Evolutionary conservation across 345 rosid species (phyloP), one percentile per base, ranked within the genome.

Genomic region (Toxicodendron radicans): DNA sequence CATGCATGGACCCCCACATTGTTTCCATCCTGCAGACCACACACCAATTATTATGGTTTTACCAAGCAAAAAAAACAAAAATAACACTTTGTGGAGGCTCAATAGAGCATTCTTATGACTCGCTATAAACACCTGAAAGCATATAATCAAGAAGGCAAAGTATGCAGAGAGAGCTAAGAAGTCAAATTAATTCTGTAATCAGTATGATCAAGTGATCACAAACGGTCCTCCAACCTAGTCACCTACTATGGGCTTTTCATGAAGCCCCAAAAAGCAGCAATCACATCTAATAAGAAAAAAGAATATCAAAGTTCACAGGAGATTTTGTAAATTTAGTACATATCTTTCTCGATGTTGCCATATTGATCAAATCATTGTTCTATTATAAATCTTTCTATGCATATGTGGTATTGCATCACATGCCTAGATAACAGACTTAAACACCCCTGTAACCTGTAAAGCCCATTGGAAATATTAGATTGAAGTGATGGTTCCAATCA

Each of bases 1-100:
- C 35, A 76, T 58, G 86, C 97, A 95, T 93, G 76, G 83, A 70
- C 5, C 76, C 91, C 99, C 99, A 95, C 99, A 93, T 95, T 35
- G 53, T 80, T 0, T 88, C 89, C 99, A 95, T 91, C 83, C 99
- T 95, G 82, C 78, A 85, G 79, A 67, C 21, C 63, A 58, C 4
- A n/a, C 27, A 66, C 21, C 48, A 64, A 38, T 5, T 38, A 38
- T 38, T 38, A 38, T 7, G 43, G 9, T 38, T 38, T 38, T 9
- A 38, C 43, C 7, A 38, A 38, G 18, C 43, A 27, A 32, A 23
- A 43, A 24, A 45, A 13, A 5, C 49, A 38, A 69, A 54, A 52
- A 33, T 30, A 20, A 20, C 54, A 35, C 61, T 20, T 69, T 38
- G 35, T 8, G 7, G 43, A 5, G 9, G 6, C 43, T 38, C 9